phyloP scores from a whole-genome alignment of 148 eudicot species.

The Heliosperma pusillum region DNA sequence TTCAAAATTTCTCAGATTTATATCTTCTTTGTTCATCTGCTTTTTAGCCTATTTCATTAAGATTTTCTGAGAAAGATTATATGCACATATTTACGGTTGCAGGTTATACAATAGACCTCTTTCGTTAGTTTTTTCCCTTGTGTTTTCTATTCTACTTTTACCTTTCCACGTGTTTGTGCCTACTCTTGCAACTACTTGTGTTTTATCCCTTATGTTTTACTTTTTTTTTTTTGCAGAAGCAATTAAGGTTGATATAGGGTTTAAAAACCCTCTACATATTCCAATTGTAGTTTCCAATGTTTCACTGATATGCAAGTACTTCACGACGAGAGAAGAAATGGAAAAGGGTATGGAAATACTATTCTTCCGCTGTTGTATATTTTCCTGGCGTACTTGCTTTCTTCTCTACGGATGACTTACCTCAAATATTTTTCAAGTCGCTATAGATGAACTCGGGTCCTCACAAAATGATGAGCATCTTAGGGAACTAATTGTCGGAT shows the following conservation, averaged over 20 bases:
- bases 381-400: neutral
- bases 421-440: slow-evolving; percentile 16
- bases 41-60: no score
- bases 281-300: slow-evolving; percentile 66
- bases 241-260: slow-evolving; percentile 77
- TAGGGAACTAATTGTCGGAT: slow-evolving; percentile 37
- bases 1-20: no score
- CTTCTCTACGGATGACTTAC: slow-evolving; percentile 9
- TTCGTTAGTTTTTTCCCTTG: no score
- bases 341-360: slow-evolving; percentile 48
- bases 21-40: no score
- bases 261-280: slow-evolving; percentile 87
- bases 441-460: slow-evolving; percentile 52
- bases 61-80: no score
- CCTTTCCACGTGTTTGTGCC: no score
- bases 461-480: slow-evolving; percentile 43
- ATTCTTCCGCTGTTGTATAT: slow-evolving; percentile 4
- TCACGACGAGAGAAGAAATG: slow-evolving; percentile 43
- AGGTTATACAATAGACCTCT: no score
- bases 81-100: no score
- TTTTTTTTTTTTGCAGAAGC: slow-evolving; percentile 57
- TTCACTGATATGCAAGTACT: slow-evolving; percentile 78
- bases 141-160: no score
- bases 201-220: no score
- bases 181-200: no score